phyloP scores from a whole-genome alignment of 2,329 filamentous ascomycete genomes.

The Dactylellina sp. region DNA sequence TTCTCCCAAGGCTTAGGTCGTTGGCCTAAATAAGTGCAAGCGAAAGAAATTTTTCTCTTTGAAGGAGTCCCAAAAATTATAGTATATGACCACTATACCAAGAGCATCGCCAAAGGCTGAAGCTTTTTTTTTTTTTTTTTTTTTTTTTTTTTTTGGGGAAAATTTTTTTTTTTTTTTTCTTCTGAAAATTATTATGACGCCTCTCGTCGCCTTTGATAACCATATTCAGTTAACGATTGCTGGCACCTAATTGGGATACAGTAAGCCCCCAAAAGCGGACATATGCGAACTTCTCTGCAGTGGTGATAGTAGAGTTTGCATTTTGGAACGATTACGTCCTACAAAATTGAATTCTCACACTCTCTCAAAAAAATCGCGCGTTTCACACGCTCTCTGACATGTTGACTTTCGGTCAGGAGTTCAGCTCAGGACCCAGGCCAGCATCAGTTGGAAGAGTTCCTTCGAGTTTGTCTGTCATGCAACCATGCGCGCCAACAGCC shows the following conservation, averaged over 20 bases:
- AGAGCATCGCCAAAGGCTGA: not conserved
- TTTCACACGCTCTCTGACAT: constrained; percentile 39
- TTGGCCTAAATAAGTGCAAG: no score
- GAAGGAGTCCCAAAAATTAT: constrained; percentile 4
- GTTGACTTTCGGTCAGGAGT: constrained; percentile 33
- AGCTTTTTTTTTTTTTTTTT: no score
- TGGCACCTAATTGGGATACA: constrained; percentile 14
- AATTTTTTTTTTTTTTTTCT: not conserved
- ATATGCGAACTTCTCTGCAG: constrained; percentile 28
- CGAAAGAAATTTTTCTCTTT: constrained; percentile 7
- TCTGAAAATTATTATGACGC: constrained; percentile 4
- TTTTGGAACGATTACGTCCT: not conserved
- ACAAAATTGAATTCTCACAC: constrained; percentile 17
- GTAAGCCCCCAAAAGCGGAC: constrained; percentile 15
- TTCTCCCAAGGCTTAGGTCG: no score
- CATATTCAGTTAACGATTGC: constrained; percentile 26
- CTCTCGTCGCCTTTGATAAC: constrained; percentile 31
- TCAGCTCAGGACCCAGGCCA: constrained; percentile 36
- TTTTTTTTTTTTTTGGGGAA: not conserved
- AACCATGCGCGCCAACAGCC: constrained; percentile 39
- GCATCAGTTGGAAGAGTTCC: constrained; percentile 49
- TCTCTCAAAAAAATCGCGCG: constrained; percentile 40
- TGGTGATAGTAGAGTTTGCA: not conserved
- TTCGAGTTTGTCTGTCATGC: constrained; percentile 40
- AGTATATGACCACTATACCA: constrained; percentile 16